phyloP scores from a whole-genome alignment of 2,329 filamentous ascomycete genomes.

The Colletotrichum agaves region DNA sequence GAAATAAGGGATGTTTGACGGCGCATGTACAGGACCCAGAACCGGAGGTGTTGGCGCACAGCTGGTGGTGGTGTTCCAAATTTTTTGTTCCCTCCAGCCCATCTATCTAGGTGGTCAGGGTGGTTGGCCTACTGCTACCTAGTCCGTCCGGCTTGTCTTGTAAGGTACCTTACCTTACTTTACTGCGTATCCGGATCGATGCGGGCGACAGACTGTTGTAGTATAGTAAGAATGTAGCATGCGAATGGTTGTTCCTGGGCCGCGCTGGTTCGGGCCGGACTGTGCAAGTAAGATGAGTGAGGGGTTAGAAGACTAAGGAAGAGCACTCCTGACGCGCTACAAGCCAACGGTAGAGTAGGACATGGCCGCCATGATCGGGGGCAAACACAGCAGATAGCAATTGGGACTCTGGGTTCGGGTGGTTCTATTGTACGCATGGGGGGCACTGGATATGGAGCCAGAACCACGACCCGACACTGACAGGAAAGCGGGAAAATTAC shows the following conservation, averaged over 20 bases:
- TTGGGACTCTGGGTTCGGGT: slow-evolving; percentile 4
- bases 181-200: not conserved
- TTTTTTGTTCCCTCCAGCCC: not conserved
- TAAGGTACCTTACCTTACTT: not conserved
- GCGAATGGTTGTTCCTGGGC: slow-evolving; percentile 17
- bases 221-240: not conserved
- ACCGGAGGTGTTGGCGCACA: not conserved
- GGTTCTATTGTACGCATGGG: slow-evolving; percentile 17
- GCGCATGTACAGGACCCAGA: slow-evolving; percentile 17
- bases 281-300: slow-evolving; percentile 24
- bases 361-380: slow-evolving; percentile 6
- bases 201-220: not conserved
- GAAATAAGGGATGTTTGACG: slow-evolving; percentile 19
- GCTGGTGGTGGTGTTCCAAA: not conserved
- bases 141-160: too few relatives aligned
- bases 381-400: not conserved
- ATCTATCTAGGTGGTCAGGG: not conserved
- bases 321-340: not conserved
- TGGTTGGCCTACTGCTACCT: not conserved
- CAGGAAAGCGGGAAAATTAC: slow-evolving; percentile 15
- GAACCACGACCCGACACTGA: not conserved
- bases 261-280: slow-evolving; percentile 17
- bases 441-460: not conserved
- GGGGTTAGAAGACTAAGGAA: not conserved
- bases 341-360: slow-evolving; percentile 3